phyloP scores from a whole-genome alignment of 768 basidiomycete genomes.

The Leucocoprinus birnbaumii region DNA sequence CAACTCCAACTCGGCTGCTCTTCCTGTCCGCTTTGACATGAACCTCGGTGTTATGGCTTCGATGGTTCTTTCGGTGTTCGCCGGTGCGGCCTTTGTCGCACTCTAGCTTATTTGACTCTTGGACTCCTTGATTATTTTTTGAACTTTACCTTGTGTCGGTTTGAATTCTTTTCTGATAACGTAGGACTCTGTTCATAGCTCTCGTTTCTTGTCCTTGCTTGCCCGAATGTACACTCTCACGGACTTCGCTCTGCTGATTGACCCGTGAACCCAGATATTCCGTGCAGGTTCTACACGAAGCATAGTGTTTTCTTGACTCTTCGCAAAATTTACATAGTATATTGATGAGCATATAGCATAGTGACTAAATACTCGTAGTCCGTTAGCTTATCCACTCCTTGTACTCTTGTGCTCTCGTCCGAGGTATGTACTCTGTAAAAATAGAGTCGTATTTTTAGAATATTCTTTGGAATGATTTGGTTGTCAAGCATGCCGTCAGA shows the following conservation, averaged over 20 bases:
- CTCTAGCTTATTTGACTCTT: constrained; percentile 29
- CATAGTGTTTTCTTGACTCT: too few species aligned
- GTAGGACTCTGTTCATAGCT: background rate
- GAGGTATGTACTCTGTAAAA: constrained; percentile 6
- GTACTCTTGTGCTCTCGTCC: background rate
- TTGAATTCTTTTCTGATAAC: background rate
- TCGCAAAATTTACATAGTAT: background rate
- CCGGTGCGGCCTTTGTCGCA: constrained; percentile 42
- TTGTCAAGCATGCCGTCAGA: too few species aligned
- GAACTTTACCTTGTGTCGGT: background rate
- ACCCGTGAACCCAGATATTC: too few species aligned
- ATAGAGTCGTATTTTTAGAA: constrained; percentile 6
- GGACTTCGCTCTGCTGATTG: background rate
- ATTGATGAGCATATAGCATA: constrained; percentile 1
- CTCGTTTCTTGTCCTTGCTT: background rate
- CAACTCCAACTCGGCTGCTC: constrained; percentile 25
- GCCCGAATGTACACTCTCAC: background rate
- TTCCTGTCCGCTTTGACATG: constrained; percentile 28
- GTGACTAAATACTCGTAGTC: constrained; percentile 3
- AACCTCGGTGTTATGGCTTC: constrained; percentile 7
- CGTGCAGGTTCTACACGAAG: too few species aligned
- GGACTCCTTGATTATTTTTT: background rate
- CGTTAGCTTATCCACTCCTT: constrained; percentile 2
- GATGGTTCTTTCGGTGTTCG: constrained; percentile 33
- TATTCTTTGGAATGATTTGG: too few species aligned